A percentile compares a stretch with the other conserved stretches of the same genome.
Conservation (phyloP, 1,284 basidiomycete genomes). For the Amylostereum areolatum region DNA sequence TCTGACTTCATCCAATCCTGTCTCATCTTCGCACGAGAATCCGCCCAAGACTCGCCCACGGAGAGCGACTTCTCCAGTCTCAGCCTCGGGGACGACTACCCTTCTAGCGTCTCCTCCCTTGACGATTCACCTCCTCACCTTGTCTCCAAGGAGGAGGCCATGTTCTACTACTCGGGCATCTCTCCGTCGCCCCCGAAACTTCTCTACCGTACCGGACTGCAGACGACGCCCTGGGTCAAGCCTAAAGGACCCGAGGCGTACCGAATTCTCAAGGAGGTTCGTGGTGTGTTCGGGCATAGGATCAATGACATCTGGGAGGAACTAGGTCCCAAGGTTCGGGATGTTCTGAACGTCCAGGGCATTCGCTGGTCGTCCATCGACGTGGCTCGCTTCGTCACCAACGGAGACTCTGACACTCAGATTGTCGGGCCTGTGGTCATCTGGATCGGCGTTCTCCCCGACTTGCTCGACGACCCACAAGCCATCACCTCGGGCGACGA, state of each 20-base stretch:
- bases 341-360: background rate
- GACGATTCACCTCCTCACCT: background rate
- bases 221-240: background rate
- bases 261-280: background rate
- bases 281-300: background rate
- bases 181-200: background rate
- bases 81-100: constrained; percentile 12
- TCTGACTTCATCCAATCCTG: constrained; percentile 10
- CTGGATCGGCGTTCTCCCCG: constrained; percentile 11
- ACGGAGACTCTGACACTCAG: background rate
- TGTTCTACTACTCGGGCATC: constrained; percentile 5
- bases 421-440: constrained; percentile 6
- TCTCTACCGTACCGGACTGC: background rate
- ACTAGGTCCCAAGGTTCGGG: background rate
- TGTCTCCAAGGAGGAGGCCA: constrained; percentile 2
- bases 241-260: constrained; percentile 3
- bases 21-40: constrained; percentile 7
- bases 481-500: constrained; percentile 5
- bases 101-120: constrained; percentile 12
- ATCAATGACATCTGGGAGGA: background rate
- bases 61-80: constrained; percentile 11
- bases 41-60: constrained; percentile 9
- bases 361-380: constrained; percentile 12
- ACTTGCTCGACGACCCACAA: background rate
- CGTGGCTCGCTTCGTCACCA: constrained; percentile 10